Evolutionary conservation across 805 yeast species (phyloP).

Genomic region (Pachysolen tannophilus): DNA sequence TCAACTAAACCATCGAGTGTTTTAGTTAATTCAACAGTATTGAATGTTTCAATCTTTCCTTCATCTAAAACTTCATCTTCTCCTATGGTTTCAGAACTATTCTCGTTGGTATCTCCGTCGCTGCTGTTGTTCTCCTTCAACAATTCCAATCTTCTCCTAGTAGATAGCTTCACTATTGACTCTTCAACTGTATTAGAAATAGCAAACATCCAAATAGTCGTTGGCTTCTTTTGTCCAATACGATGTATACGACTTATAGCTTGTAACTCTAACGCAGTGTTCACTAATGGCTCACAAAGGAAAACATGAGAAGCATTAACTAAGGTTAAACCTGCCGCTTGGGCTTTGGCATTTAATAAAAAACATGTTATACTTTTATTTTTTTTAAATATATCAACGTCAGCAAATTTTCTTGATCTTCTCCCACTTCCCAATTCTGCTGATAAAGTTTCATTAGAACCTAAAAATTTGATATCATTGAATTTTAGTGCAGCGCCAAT

Average conservation of each 20-base stretch:
- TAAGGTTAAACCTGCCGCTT: slow-evolving; percentile 85
- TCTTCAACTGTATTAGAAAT: slow-evolving; percentile 85
- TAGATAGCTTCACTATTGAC: slow-evolving; percentile 63
- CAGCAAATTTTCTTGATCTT: slow-evolving; percentile 19
- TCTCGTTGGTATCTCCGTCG: slow-evolving; percentile 9
- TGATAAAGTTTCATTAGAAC: slow-evolving; percentile 31
- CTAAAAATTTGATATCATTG: slow-evolving; percentile 49
- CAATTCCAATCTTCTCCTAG: slow-evolving; percentile 47
- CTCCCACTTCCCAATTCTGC: slow-evolving; percentile 26
- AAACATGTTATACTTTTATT: slow-evolving; percentile 69
- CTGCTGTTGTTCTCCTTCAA: slow-evolving; percentile 20
- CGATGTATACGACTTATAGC: slow-evolving; percentile 90
- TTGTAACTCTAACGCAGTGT: slow-evolving; percentile 80
- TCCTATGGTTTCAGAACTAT: too few relatives aligned
- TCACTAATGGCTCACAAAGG: slow-evolving; percentile 86
- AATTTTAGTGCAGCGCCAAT: slow-evolving; percentile 57
- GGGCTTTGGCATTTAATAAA: slow-evolving; percentile 73
- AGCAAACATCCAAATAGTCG: slow-evolving; percentile 90
- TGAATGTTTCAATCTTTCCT: slow-evolving; percentile 34
- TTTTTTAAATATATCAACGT: slow-evolving; percentile 53
- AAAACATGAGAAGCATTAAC: slow-evolving; percentile 91
- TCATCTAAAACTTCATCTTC: slow-evolving; percentile 9
- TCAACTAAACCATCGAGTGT: slow-evolving; percentile 42
- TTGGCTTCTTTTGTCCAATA: slow-evolving; percentile 76
- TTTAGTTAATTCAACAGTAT: slow-evolving; percentile 47